phyloP scores from a whole-genome alignment of 2,329 filamentous ascomycete genomes.

The Fusarium udum region DNA sequence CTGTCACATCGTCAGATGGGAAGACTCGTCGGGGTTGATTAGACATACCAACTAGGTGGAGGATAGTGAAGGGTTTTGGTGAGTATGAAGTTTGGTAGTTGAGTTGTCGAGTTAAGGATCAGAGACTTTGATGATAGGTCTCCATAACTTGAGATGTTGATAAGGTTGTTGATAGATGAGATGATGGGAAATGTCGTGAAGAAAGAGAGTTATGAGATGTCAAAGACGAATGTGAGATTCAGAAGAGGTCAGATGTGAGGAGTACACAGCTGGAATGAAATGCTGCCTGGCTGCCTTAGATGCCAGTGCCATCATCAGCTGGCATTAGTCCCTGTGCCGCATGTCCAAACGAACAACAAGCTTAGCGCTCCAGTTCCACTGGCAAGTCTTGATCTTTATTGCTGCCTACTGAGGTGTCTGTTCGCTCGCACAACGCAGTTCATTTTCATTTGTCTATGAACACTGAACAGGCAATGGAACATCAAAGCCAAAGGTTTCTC shows the following conservation, averaged over 20 bases:
- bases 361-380: not conserved
- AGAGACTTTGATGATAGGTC: fast-evolving
- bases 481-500: not conserved
- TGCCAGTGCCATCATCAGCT: not conserved
- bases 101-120: fast-evolving
- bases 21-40: fast-evolving
- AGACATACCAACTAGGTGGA: not conserved
- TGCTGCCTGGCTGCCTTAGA: not conserved
- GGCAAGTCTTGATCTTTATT: fast-evolving
- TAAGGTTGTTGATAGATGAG: fast-evolving
- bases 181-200: fast-evolving
- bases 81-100: not conserved
- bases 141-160: not conserved
- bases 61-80: fast-evolving
- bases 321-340: no score
- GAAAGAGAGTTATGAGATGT: fast-evolving
- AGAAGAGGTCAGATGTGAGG: not conserved
- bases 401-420: not conserved
- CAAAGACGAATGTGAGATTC: fast-evolving
- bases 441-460: fast-evolving
- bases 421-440: fast-evolving
- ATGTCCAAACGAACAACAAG: not conserved
- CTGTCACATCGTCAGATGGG: fast-evolving
- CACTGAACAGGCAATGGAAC: not conserved
- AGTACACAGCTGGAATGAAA: fast-evolving